Percentiles rank a stretch among this genome's conserved stretches.
phyloP scores from a whole-genome alignment of 2,329 filamentous ascomycete genomes.

The Monosporascus sp. region DNA sequence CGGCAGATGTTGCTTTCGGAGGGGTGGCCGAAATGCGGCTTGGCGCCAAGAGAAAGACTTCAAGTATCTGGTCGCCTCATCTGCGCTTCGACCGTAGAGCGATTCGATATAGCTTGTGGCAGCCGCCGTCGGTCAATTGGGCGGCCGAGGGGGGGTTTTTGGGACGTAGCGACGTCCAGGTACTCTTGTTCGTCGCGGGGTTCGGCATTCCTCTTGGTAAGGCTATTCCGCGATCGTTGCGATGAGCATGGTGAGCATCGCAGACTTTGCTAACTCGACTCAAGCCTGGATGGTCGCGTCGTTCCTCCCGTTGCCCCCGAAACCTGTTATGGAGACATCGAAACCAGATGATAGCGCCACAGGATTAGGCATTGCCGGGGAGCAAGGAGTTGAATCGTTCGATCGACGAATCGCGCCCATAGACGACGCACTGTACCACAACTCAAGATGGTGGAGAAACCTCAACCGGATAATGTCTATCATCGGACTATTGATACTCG shows the following conservation, averaged over 20 bases:
- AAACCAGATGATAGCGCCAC: slow-evolving; percentile 38
- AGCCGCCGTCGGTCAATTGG: slow-evolving; percentile 65
- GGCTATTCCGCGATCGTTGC: slow-evolving; percentile 19
- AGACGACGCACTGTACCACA: slow-evolving; percentile 43
- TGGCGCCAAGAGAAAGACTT: slow-evolving; percentile 41
- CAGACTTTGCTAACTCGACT: slow-evolving; percentile 10
- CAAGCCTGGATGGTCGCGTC: slow-evolving; percentile 76
- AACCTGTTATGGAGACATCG: slow-evolving; percentile 46
- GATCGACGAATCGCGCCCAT: slow-evolving; percentile 28
- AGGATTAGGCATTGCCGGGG: slow-evolving; percentile 32
- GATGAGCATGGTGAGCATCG: background rate
- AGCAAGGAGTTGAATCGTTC: slow-evolving; percentile 17
- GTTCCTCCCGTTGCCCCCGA: slow-evolving; percentile 63
- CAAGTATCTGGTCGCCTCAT: slow-evolving; percentile 70
- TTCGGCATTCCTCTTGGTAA: slow-evolving; percentile 71
- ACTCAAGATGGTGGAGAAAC: slow-evolving; percentile 54
- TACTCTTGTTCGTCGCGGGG: slow-evolving; percentile 68
- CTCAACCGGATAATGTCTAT: slow-evolving; percentile 55
- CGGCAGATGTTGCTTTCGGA: slow-evolving; percentile 37
- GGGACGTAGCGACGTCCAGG: slow-evolving; percentile 66
- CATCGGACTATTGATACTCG: slow-evolving; percentile 49
- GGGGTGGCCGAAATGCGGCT: slow-evolving; percentile 24
- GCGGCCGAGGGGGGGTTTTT: slow-evolving; percentile 54
- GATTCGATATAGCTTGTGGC: slow-evolving; percentile 60
- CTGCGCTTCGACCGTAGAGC: slow-evolving; percentile 58